Conservation (phyloP, 2,329 filamentous ascomycete species). For the Ophiocordyceps robertsii region DNA sequence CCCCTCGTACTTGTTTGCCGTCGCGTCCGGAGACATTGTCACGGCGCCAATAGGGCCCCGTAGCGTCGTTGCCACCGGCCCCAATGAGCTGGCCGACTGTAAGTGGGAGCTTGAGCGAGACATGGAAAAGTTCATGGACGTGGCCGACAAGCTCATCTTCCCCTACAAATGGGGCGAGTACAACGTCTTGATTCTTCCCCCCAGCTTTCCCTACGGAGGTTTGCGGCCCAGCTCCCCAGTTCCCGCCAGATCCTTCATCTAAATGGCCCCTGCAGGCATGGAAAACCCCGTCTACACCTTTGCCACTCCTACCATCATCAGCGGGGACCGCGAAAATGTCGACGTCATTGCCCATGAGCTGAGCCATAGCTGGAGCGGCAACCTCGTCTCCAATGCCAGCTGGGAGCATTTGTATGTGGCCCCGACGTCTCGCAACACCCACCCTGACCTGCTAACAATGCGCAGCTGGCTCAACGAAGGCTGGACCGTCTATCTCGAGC, state of each 20-base stretch:
- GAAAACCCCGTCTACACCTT: conserved; percentile 94
- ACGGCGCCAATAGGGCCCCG: conserved; percentile 77
- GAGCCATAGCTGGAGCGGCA: conserved; percentile 74
- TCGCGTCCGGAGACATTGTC: conserved; percentile 75
- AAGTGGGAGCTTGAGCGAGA: conserved; percentile 87
- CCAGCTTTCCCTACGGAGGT: conserved; percentile 80
- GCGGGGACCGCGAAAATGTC: conserved; percentile 78
- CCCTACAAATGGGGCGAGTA: conserved; percentile 92
- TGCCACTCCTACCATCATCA: conserved; percentile 88
- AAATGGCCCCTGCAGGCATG: conserved; percentile 40
- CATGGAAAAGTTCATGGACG: conserved; percentile 83
- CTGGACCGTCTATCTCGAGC: conserved; percentile 92
- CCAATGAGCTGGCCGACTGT: conserved; percentile 70
- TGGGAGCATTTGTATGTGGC: conserved; percentile 63
- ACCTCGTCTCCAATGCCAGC: conserved; percentile 63
- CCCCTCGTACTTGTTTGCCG: conserved; percentile 86
- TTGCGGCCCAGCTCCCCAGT: conserved; percentile 15
- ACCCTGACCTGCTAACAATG: background rate
- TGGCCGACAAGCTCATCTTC: conserved; percentile 69
- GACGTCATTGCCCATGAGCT: conserved; percentile 90
- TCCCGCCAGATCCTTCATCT: background rate
- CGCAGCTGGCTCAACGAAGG: conserved; percentile 58
- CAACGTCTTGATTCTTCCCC: conserved; percentile 81
- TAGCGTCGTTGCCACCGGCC: conserved; percentile 74
- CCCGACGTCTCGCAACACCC: background rate